Conservation (phyloP, 257 asterid genomes). For the Rhazya stricta region DNA sequence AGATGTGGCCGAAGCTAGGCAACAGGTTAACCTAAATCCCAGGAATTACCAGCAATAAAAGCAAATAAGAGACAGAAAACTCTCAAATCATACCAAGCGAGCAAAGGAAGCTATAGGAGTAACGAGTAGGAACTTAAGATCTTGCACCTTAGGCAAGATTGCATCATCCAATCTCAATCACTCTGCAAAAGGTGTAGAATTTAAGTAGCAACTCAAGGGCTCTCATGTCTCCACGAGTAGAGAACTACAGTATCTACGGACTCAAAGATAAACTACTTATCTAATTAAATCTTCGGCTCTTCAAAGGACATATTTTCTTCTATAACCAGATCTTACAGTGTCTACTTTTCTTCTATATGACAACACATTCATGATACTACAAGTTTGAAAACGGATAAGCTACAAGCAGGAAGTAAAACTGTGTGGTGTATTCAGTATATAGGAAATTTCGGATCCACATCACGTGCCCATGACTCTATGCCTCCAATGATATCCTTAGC, state of each 20-base stretch:
- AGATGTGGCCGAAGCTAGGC: background rate
- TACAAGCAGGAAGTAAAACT: background rate
- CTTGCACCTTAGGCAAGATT: too few relatives aligned
- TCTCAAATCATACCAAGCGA: background rate
- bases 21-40: background rate
- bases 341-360: background rate
- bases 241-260: background rate
- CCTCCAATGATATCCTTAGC: constrained; percentile 73
- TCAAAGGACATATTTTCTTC: background rate
- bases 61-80: background rate
- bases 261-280: background rate
- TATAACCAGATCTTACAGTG: background rate
- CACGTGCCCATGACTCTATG: constrained; percentile 63
- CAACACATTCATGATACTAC: background rate
- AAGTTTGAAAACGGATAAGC: background rate
- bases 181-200: background rate
- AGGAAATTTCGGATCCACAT: constrained; percentile 63
- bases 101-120: too few relatives aligned
- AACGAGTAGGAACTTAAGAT: too few relatives aligned
- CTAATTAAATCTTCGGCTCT: background rate
- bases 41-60: background rate
- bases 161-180: too few relatives aligned
- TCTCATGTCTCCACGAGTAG: background rate
- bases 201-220: background rate
- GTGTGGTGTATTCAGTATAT: constrained; percentile 33